phyloP scores from a whole-genome alignment of 495 filamentous ascomycete species.

The Trichodelitschia bisporula region DNA sequence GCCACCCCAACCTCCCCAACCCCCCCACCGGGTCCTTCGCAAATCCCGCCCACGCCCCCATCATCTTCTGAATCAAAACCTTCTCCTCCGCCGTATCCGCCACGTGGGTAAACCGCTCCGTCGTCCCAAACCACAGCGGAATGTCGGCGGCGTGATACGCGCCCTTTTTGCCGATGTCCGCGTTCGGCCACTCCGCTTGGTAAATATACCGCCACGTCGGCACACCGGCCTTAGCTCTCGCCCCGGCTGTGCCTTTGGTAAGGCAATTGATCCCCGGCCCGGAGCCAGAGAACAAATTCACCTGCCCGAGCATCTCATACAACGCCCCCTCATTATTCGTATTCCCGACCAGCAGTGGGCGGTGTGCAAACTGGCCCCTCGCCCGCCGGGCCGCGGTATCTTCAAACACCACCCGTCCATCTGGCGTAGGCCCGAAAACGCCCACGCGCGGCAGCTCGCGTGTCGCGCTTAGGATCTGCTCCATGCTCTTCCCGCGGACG shows the following conservation, averaged over 20 bases:
- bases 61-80: not conserved
- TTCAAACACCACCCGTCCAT: conserved; percentile 21
- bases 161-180: not conserved
- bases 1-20: not conserved
- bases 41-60: not conserved
- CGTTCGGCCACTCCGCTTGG: not conserved
- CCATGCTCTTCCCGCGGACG: conserved; percentile 19
- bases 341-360: conserved; percentile 4
- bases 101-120: not conserved
- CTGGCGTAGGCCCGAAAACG: conserved; percentile 23
- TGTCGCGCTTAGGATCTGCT: conserved; percentile 7
- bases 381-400: conserved; percentile 18
- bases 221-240: not conserved
- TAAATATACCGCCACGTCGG: not conserved
- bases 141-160: not conserved
- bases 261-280: conserved; percentile 4
- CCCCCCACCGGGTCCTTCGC: not conserved
- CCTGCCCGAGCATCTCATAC: conserved; percentile 4
- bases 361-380: conserved; percentile 9
- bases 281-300: conserved; percentile 4
- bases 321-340: conserved; percentile 3
- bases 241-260: not conserved
- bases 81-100: not conserved
- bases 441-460: too few species aligned
- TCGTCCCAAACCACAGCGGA: not conserved